Conservation (phyloP, 208 protist genomes). For the Crithidia thermophila region DNA sequence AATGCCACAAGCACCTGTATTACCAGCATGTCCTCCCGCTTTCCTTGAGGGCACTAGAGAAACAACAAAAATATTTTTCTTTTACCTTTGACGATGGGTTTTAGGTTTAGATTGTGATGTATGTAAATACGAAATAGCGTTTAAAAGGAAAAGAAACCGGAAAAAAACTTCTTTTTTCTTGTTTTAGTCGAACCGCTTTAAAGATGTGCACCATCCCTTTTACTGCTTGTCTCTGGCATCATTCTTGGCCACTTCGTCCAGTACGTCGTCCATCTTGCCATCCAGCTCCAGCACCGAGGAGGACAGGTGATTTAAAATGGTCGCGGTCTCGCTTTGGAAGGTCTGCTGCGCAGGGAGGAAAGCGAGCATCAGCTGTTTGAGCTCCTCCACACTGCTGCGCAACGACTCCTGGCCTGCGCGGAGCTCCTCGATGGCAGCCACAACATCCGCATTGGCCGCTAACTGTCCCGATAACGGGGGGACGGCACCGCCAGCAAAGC, state of each 20-base stretch:
- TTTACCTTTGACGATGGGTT: too few species aligned
- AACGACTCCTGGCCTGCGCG: conserved; percentile 48
- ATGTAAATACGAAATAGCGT: neutral
- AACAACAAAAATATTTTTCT: too few species aligned
- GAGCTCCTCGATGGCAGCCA: conserved; percentile 44
- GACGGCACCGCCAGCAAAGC: too few species aligned
- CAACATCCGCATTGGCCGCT: conserved; percentile 30
- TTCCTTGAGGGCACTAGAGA: too few species aligned
- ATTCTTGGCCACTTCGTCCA: conserved; percentile 34
- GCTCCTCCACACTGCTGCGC: conserved; percentile 37
- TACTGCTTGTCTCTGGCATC: neutral
- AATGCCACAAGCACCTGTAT: too few species aligned
- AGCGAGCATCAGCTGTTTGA: conserved; percentile 50
- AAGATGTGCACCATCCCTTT: too few species aligned
- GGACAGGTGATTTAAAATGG: conserved; percentile 75
- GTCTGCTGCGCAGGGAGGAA: conserved; percentile 20
- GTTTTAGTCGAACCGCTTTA: neutral
- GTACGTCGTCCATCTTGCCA: conserved; percentile 65
- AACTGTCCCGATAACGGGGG: conserved; percentile 3
- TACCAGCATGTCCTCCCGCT: too few species aligned
- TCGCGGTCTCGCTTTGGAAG: conserved; percentile 69
- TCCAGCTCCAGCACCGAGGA: conserved; percentile 74
- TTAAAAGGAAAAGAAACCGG: too few species aligned
- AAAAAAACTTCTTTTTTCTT: conserved; percentile 14
- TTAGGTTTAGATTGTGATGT: too few species aligned